Percentiles rank a stretch among this genome's conserved stretches.
Evolutionary conservation across 1,139 yeast genomes (phyloP).

Genomic region (Yarrowia galli): DNA sequence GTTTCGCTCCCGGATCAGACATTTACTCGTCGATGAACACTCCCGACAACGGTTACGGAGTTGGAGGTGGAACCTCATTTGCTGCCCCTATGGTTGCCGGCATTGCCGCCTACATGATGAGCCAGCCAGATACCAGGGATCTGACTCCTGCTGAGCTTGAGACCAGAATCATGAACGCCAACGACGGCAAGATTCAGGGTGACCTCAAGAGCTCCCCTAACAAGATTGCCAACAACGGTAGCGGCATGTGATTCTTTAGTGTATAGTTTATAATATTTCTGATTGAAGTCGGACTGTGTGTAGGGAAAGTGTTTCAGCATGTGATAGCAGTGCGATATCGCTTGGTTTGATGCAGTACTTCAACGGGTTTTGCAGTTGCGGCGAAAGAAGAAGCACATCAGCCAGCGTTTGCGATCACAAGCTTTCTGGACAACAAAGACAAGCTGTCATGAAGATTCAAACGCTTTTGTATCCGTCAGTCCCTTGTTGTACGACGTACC

Average conservation of each 20-base stretch:
- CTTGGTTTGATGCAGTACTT: too few relatives aligned
- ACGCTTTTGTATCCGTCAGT: too few relatives aligned
- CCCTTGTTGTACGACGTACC: too few relatives aligned
- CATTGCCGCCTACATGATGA: conserved; percentile 78
- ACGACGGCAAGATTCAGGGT: conserved; percentile 17
- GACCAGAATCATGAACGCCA: conserved; percentile 8
- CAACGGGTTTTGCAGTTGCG: too few relatives aligned
- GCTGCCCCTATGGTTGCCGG: conserved; percentile 98
- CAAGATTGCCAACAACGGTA: conserved; percentile 18
- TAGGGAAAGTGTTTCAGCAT: too few relatives aligned
- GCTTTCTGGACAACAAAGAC: too few relatives aligned
- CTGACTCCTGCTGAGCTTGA: conserved; percentile 46
- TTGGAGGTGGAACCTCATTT: conserved; percentile 97
- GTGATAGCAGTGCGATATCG: background rate
- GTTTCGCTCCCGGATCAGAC: conserved; percentile 67
- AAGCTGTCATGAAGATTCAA: too few relatives aligned
- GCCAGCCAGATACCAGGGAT: conserved; percentile 84
- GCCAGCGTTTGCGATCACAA: too few relatives aligned
- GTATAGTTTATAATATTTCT: background rate
- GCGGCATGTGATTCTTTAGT: background rate
- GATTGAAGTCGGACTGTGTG: too few relatives aligned
- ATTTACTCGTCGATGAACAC: conserved; percentile 74
- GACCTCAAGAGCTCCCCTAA: conserved; percentile 19
- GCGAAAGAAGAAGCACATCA: too few relatives aligned
- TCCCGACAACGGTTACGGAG: conserved; percentile 80